Evolutionary conservation across 768 basidiomycete genomes (phyloP), one percentile per base, ranked within the genome.

Genomic region (Chalciporus chontae): DNA sequence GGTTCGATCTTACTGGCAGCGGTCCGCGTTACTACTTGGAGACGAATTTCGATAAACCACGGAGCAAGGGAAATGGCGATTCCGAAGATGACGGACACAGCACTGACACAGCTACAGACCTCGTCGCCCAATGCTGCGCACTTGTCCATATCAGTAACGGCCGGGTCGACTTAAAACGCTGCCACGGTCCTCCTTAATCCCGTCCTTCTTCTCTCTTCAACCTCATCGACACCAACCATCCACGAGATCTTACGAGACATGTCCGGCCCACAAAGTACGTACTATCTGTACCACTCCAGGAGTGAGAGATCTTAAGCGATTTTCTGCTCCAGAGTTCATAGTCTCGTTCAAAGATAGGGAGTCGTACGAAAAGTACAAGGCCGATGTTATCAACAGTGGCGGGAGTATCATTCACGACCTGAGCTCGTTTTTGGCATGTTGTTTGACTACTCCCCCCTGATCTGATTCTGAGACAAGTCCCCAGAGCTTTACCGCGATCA

Each of bases 401-500:
- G 62, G 62, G 2, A 24, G 1, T 0, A 63, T 63, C 55, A 37
- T 23, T 23, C 3, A 31, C 32, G 62, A 65, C 27, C 27, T 49
- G 14, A 1, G 5, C 0, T 4, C 2, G 7, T 3, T 51, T 7
- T 3, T 36, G 45, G 62, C 52, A 45, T 1, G 43, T 48, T 27
- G 6, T 13, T 13, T 41, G 5, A 3, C 4, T 29, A 2, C 47
- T 19, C 6, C 41, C n/a, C 11, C 8, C 21, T 11, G 7, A 29
- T 3, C 34, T 10, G 19, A 39, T 40, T 15, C 23, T 43, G 14
- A 44, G 1, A 5, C 3, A 6, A 17, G 15, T 27, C 11, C 42
- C 8, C 18, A 65, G 62, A 50, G 55, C 17, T 62, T 63, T 53
- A 40, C 50, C 1, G 63, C 57, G n/a, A 13, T 9, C 38, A 51